Conservation (phyloP, 2,329 filamentous ascomycete genomes). For the Ceratocystis cacaofunesta region DNA sequence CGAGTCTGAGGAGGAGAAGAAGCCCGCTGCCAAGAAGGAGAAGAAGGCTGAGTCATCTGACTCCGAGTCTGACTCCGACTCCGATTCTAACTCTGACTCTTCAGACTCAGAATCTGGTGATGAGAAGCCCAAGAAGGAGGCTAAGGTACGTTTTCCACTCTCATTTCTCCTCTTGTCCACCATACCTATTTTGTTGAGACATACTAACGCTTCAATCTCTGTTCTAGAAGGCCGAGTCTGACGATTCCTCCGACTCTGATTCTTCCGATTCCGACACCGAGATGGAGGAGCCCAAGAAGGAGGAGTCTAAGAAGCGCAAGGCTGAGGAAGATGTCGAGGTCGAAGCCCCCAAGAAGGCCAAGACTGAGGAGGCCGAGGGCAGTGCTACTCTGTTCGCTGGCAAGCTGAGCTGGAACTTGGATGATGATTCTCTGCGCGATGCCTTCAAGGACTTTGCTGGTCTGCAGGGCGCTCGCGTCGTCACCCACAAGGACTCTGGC, state of each 20-base stretch:
- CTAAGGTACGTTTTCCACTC: slow-evolving; percentile 10
- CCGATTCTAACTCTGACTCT: slow-evolving; percentile 25
- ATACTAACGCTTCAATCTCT: slow-evolving; percentile 22
- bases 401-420: slow-evolving; percentile 80
- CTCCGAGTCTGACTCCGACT: slow-evolving; percentile 28
- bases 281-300: slow-evolving; percentile 24
- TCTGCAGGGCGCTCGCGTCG: slow-evolving; percentile 58
- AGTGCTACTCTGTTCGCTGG: slow-evolving; percentile 57
- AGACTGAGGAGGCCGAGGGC: slow-evolving; percentile 40
- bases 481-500: slow-evolving; percentile 66
- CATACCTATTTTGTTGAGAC: not conserved
- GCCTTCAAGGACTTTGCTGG: slow-evolving; percentile 71
- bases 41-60: slow-evolving; percentile 23
- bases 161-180: not conserved
- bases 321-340: slow-evolving; percentile 33
- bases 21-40: slow-evolving; percentile 7
- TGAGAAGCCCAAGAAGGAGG: slow-evolving; percentile 21
- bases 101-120: slow-evolving; percentile 22
- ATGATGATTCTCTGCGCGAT: slow-evolving; percentile 65
- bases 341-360: slow-evolving; percentile 49
- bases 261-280: slow-evolving; percentile 23
- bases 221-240: slow-evolving; percentile 21
- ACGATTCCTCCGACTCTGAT: slow-evolving; percentile 24
- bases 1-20: slow-evolving; percentile 24
- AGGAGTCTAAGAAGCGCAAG: slow-evolving; percentile 34